Evolutionary conservation across 1,139 yeast genomes (phyloP).

Genomic region (Hansenula anomala): DNA sequence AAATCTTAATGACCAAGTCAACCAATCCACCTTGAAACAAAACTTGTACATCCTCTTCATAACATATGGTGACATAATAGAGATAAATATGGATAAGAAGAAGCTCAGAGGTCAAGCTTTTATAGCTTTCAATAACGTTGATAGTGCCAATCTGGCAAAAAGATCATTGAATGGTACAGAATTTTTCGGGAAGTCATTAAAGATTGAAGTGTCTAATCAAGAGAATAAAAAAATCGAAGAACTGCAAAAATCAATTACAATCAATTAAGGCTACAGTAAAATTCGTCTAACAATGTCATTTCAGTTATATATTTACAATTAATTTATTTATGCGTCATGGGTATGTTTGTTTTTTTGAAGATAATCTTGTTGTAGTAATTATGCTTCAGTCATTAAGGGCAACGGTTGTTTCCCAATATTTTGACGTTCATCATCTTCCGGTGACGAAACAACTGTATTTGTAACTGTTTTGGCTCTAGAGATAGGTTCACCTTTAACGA

Average conservation of each 20-base stretch:
- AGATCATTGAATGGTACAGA: conserved; percentile 40
- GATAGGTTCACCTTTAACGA: conserved; percentile 73
- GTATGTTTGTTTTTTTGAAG: no score
- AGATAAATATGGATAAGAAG: conserved; percentile 43
- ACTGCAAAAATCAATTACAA: conserved; percentile 5
- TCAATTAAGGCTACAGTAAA: no score
- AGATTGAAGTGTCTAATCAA: conserved; percentile 41
- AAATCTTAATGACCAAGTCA: conserved; percentile 62
- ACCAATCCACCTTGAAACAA: conserved; percentile 40
- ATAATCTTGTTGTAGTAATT: neutral
- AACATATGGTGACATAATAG: conserved; percentile 64
- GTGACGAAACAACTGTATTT: conserved; percentile 70
- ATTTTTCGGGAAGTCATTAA: conserved; percentile 55
- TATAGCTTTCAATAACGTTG: conserved; percentile 45
- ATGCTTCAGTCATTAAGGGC: conserved; percentile 23
- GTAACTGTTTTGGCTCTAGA: conserved; percentile 63
- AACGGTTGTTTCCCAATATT: conserved; percentile 21
- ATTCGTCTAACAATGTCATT: no score
- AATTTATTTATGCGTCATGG: no score
- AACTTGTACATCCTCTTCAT: conserved; percentile 59
- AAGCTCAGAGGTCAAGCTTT: conserved; percentile 83
- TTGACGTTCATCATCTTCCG: conserved; percentile 31
- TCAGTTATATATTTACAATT: no score
- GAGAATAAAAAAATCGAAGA: conserved; percentile 28
- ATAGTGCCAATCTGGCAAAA: conserved; percentile 51